Conservation (phyloP, 306 rosid species). For the Lathyrus oleraceus region DNA sequence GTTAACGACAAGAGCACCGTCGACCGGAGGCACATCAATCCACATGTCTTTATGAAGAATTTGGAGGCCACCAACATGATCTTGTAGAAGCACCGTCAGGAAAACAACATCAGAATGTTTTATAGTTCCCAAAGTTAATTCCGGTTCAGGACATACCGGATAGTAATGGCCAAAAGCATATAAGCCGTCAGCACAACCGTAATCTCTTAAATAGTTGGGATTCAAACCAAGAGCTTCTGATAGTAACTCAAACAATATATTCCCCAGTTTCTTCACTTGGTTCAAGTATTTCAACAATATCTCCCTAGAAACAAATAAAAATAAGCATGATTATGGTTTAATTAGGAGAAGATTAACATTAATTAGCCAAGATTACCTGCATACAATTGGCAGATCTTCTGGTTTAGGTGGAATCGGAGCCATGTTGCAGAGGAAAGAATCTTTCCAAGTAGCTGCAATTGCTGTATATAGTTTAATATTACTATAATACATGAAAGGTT, state of each 20-base stretch:
- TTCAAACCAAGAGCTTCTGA: slow-evolving; percentile 35
- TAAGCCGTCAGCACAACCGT: slow-evolving; percentile 38
- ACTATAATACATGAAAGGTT: slow-evolving; percentile 23
- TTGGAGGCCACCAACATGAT: slow-evolving; percentile 59
- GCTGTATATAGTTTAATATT: slow-evolving; percentile 39
- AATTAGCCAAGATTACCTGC: slow-evolving; percentile 40
- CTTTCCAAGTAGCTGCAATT: slow-evolving; percentile 52
- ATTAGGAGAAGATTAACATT: neutral
- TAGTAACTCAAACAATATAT: no score
- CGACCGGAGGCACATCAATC: slow-evolving; percentile 35
- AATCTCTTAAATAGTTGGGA: slow-evolving; percentile 35
- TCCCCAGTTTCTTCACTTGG: slow-evolving; percentile 39
- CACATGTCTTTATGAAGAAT: slow-evolving; percentile 37
- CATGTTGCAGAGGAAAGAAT: slow-evolving; percentile 19
- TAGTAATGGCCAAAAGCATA: slow-evolving; percentile 33
- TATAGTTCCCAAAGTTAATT: no score
- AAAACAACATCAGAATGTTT: slow-evolving; percentile 25
- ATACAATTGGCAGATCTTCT: slow-evolving; percentile 44
- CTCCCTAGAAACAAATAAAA: slow-evolving; percentile 26
- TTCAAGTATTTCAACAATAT: slow-evolving; percentile 42
- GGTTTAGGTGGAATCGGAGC: slow-evolving; percentile 48
- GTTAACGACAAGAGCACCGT: slow-evolving; percentile 40
- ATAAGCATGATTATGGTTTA: neutral
- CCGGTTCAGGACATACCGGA: slow-evolving; percentile 45
- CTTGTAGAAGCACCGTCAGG: slow-evolving; percentile 43